These are phyloP conservation scores for Neofusicoccum kwambonambiense DNA, from an alignment of 2,329 filamentous ascomycete species.

Conservation along the genomic window DNA sequence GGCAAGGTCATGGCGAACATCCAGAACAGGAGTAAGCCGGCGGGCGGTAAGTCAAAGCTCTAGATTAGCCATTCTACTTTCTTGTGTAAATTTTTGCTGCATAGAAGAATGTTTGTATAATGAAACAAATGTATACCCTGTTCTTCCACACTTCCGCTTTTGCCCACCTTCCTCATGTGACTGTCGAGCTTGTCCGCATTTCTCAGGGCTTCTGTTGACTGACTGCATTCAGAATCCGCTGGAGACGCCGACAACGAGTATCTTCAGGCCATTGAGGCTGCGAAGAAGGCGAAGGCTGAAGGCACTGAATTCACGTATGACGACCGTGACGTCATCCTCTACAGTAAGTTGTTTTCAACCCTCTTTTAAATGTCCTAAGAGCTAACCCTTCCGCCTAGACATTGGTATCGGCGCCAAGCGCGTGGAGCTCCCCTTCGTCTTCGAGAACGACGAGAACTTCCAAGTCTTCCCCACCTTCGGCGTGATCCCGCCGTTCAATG, in stretches of 20 bases:
- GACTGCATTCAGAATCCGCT: slow-evolving; percentile 1
- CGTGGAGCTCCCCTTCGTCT: slow-evolving; percentile 82
- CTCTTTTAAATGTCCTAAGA: background rate
- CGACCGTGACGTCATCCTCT: slow-evolving; percentile 87
- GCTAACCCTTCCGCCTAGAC: slow-evolving; percentile 46
- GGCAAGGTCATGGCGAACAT: slow-evolving; percentile 84
- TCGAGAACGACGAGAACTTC: slow-evolving; percentile 89
- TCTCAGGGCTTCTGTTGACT: background rate
- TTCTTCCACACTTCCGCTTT: background rate
- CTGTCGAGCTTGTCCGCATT: too few relatives aligned
- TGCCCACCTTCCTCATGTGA: background rate
- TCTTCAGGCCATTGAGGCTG: slow-evolving; percentile 71
- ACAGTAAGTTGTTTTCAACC: slow-evolving; percentile 53
- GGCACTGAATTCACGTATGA: slow-evolving; percentile 79
- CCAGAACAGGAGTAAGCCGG: slow-evolving; percentile 63
- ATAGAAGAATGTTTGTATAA: slow-evolving; percentile 8
- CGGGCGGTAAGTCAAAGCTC: slow-evolving; percentile 32
- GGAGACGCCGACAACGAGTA: slow-evolving; percentile 48
- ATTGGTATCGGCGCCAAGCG: slow-evolving; percentile 89
- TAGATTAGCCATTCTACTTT: slow-evolving; percentile 11
- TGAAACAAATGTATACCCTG: slow-evolving; percentile 17
- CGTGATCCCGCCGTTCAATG: slow-evolving; percentile 91
- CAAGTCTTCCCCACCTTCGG: slow-evolving; percentile 93
- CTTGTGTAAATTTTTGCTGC: background rate
- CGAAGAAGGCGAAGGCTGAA: slow-evolving; percentile 68